Percentiles rank a stretch among this genome's conserved stretches.
Conservation (phyloP, 352 stramenopile genomes). For the Saprolegnia diclina region DNA sequence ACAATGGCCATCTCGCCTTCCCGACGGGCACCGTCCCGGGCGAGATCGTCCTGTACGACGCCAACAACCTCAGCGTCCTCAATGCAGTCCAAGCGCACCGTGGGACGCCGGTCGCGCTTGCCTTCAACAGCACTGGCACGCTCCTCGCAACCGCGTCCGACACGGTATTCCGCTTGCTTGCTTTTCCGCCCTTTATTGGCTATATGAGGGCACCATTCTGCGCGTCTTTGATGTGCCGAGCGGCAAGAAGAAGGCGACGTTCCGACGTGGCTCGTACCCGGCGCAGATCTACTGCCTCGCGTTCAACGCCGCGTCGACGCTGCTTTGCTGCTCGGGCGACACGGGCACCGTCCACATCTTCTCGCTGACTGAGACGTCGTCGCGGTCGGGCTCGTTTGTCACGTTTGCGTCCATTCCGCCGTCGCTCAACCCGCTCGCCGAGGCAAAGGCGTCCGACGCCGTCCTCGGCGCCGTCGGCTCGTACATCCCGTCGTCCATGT, state of each 20-base stretch:
- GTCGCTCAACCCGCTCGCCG: conserved; percentile 40
- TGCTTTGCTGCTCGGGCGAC: conserved; percentile 93
- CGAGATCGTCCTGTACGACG: conserved; percentile 90
- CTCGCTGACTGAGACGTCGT: conserved; percentile 68
- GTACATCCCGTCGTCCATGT: conserved; percentile 69
- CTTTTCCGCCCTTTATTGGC: background rate
- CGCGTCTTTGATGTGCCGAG: conserved; percentile 94
- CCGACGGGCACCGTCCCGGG: conserved; percentile 71
- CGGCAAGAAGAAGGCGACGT: conserved; percentile 87
- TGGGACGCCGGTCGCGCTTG: conserved; percentile 79
- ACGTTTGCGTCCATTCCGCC: conserved; percentile 70
- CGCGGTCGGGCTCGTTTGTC: conserved; percentile 63
- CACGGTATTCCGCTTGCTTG: conserved; percentile 53
- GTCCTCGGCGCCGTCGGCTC: conserved; percentile 60
- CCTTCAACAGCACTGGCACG: conserved; percentile 81
- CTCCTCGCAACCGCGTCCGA: conserved; percentile 87
- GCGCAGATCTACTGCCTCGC: conserved; percentile 94
- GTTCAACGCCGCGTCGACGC: conserved; percentile 92
- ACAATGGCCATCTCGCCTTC: conserved; percentile 82
- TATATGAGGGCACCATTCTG: conserved; percentile 97
- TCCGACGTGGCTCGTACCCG: conserved; percentile 93
- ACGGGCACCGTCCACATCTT: conserved; percentile 97
- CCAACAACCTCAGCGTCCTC: conserved; percentile 87
- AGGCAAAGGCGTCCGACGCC: conserved; percentile 43
- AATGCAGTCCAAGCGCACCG: conserved; percentile 88